These are phyloP conservation scores for Solanum sparsipilum DNA, from an alignment of 257 asterid species.

Conservation along the genomic window DNA sequence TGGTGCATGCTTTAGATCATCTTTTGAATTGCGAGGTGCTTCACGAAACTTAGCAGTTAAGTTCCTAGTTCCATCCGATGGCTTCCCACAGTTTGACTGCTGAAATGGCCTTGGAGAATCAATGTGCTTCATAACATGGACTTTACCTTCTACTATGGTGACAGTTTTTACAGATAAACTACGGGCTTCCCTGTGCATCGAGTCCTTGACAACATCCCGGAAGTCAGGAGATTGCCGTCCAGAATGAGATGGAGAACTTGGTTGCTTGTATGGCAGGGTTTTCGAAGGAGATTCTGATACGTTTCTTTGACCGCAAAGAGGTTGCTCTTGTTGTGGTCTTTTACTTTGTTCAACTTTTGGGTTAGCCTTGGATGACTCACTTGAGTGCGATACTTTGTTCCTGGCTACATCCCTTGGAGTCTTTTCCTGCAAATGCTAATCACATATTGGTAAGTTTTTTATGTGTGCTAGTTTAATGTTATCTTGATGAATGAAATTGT, in stretches of 20 bases:
- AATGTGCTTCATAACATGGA: conserved; percentile 55
- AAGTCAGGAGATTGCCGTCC: conserved; percentile 37
- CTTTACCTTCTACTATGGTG: conserved; percentile 35
- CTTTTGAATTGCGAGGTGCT: conserved; percentile 25
- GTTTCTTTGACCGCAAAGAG: conserved; percentile 11
- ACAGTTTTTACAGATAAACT: conserved; percentile 40
- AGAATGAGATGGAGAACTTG: conserved; percentile 7
- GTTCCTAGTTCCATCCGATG: conserved; percentile 1
- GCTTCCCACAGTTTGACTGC: conserved; percentile 27
- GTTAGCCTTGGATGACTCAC: conserved; percentile 58
- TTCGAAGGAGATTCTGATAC: conserved; percentile 25
- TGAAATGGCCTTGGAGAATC: conserved; percentile 91
- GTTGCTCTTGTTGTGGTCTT: conserved; percentile 32
- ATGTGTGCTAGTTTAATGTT: background rate
- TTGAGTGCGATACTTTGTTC: conserved; percentile 41
- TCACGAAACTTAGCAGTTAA: conserved; percentile 22
- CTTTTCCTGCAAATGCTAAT: conserved; percentile 43
- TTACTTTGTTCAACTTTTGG: conserved; percentile 34
- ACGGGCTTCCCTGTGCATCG: conserved; percentile 74
- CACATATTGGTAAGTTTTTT: background rate
- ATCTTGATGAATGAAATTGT: background rate
- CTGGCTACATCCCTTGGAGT: conserved; percentile 22
- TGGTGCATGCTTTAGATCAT: conserved; percentile 18
- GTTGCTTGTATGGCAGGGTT: conserved; percentile 15
- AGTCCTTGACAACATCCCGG: conserved; percentile 67